Percentiles rank a stretch among this genome's conserved stretches.
phyloP scores from a whole-genome alignment of 2,329 filamentous ascomycete genomes.

The Diaporthe ilicicola region DNA sequence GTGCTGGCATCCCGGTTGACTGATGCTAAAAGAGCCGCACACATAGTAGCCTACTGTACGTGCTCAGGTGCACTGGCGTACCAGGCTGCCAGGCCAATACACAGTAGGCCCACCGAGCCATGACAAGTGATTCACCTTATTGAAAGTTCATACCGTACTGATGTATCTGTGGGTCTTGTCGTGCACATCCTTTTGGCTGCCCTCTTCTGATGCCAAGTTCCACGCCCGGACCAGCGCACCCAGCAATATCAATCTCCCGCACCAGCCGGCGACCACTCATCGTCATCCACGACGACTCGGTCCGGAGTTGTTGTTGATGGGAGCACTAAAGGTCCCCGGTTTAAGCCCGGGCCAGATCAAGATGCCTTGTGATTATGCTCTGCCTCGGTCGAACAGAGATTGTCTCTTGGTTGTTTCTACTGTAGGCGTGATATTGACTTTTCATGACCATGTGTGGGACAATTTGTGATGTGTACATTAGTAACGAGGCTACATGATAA shows the following conservation, averaged over 20 bases:
- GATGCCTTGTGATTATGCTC: not conserved
- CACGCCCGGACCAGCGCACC: not conserved
- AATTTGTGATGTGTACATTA: too few species aligned
- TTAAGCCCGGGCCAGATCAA: conserved; percentile 27
- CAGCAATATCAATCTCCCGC: not conserved
- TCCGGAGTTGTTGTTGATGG: conserved; percentile 26
- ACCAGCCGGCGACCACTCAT: conserved; percentile 1
- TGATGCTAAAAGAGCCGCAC: not conserved
- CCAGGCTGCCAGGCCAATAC: too few species aligned
- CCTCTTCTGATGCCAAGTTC: too few species aligned
- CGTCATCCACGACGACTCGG: not conserved
- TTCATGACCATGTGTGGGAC: too few species aligned
- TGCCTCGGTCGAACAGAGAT: not conserved
- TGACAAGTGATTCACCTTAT: too few species aligned
- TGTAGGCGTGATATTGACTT: too few species aligned
- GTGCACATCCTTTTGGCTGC: too few species aligned
- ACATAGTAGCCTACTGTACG: not conserved
- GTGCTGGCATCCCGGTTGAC: not conserved
- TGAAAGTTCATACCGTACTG: too few species aligned
- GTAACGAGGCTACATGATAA: too few species aligned
- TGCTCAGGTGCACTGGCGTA: not conserved
- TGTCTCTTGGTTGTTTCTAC: too few species aligned
- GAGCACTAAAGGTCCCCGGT: conserved; percentile 27
- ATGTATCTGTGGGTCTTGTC: too few species aligned
- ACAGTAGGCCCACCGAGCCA: too few species aligned